Conservation (phyloP, 495 filamentous ascomycete species). For the Gamarada debralockiae region DNA sequence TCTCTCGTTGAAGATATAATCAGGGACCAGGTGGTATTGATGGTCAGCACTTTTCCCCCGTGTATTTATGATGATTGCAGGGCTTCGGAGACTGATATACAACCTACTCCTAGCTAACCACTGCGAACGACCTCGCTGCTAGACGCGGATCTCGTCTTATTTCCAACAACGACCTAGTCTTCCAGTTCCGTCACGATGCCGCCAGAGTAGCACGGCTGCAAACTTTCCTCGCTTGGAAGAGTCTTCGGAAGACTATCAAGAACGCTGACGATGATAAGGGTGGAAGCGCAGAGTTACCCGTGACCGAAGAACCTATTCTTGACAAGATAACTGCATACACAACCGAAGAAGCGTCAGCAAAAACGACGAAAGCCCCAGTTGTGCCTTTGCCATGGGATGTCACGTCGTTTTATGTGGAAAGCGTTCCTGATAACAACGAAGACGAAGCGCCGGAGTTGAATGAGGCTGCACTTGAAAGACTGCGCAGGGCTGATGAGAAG, state of each 20-base stretch:
- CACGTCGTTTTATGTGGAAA: not conserved
- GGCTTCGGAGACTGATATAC: too few species aligned
- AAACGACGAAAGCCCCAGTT: too few species aligned
- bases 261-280: constrained; percentile 66
- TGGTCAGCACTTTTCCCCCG: too few species aligned
- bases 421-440: not conserved
- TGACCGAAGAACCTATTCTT: not conserved
- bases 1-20: not conserved
- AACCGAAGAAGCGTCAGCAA: too few species aligned
- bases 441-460: not conserved
- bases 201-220: constrained; percentile 90
- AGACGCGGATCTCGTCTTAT: constrained; percentile 85
- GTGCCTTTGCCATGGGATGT: not conserved
- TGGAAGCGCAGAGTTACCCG: not conserved
- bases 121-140: constrained; percentile 79
- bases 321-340: too few species aligned
- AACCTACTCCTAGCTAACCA: constrained; percentile 54
- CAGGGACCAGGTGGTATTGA: not conserved
- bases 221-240: constrained; percentile 95
- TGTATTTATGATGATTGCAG: too few species aligned
- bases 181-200: constrained; percentile 92
- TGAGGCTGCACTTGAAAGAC: constrained; percentile 58
- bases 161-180: constrained; percentile 89
- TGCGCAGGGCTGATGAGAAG: constrained; percentile 90
- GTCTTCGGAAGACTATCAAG: constrained; percentile 95